Evolutionary conservation across 2,329 filamentous ascomycete species (phyloP).

Genomic region (Plenodomus biglobosus): DNA sequence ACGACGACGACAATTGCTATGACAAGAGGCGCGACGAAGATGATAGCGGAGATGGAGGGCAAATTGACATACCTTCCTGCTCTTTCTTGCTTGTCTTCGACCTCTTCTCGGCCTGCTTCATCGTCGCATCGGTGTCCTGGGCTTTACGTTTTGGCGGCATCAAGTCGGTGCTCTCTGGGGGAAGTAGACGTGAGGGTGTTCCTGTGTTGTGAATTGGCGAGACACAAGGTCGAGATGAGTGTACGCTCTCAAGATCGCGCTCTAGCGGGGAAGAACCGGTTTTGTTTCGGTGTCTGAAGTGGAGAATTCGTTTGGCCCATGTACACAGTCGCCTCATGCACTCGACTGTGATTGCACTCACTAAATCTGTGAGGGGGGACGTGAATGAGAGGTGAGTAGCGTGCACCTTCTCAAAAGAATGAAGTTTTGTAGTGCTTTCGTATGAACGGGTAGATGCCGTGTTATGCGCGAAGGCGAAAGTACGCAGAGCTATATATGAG

Average conservation of each 20-base stretch:
- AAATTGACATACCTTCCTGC: constrained; percentile 3
- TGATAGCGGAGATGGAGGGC: not conserved
- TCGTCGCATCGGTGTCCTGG: not conserved
- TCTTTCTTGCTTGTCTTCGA: constrained; percentile 3
- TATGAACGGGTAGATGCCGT: not conserved
- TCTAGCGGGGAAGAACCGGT: not conserved
- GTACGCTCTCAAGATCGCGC: not conserved
- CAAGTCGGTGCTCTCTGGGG: not conserved
- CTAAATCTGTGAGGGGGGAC: not conserved
- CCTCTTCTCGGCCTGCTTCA: constrained; percentile 6
- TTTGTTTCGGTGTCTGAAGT: not conserved
- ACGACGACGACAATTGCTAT: not conserved
- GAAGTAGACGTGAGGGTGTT: not conserved
- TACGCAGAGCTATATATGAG: not conserved
- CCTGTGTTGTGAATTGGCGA: not conserved
- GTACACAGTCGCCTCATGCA: not conserved
- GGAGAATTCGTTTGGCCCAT: no score
- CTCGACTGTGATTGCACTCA: not conserved
- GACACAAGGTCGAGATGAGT: not conserved
- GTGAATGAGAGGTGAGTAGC: not conserved
- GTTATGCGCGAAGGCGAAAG: not conserved
- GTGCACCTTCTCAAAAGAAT: not conserved
- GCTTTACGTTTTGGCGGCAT: constrained; percentile 17
- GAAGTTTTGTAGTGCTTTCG: not conserved
- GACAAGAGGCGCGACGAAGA: not conserved